A percentile compares a stretch with the other conserved stretches of the same genome.
Evolutionary conservation across 768 basidiomycete species (phyloP).

Genomic region (Psilocybe cyanescens): DNA sequence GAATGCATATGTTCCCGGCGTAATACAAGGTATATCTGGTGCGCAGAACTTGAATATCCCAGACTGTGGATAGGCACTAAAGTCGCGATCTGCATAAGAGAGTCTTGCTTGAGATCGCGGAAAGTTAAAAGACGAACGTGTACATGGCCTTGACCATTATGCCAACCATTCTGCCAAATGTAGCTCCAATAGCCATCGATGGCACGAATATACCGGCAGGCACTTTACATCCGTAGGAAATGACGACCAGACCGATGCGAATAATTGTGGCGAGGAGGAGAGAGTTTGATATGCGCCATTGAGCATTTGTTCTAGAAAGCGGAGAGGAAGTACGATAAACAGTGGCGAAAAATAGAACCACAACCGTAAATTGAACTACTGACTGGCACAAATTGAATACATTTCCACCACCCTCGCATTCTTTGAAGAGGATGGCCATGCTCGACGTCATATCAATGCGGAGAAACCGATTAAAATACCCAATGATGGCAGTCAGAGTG

Average conservation of each 20-base stretch:
- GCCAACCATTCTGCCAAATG: slow-evolving; percentile 96
- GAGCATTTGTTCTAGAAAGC: slow-evolving; percentile 69
- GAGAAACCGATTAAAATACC: slow-evolving; percentile 93
- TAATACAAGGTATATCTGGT: slow-evolving; percentile 95
- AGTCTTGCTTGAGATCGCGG: not conserved
- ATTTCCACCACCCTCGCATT: slow-evolving; percentile 95
- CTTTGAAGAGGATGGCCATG: slow-evolving; percentile 92
- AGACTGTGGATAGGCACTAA: slow-evolving; percentile 78
- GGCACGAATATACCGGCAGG: slow-evolving; percentile 99
- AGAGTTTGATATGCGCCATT: slow-evolving; percentile 96
- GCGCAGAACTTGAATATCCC: slow-evolving; percentile 91
- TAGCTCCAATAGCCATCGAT: slow-evolving; percentile 98
- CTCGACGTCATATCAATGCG: slow-evolving; percentile 98
- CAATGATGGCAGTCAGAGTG: slow-evolving; percentile 86
- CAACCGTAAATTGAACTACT: slow-evolving; percentile 34
- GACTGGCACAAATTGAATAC: slow-evolving; percentile 92
- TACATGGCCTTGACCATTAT: slow-evolving; percentile 95
- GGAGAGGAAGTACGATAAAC: not conserved
- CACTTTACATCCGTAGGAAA: slow-evolving; percentile 96
- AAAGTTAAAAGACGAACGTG: slow-evolving; percentile 46
- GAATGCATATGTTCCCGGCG: slow-evolving; percentile 97
- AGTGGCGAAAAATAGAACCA: not conserved
- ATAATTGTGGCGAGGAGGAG: slow-evolving; percentile 90
- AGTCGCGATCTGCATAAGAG: not conserved
- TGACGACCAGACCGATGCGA: slow-evolving; percentile 81